Base-by-base conservation (phyloP, 1,139 yeast species). In the Taphrina wiesneri region DNA sequence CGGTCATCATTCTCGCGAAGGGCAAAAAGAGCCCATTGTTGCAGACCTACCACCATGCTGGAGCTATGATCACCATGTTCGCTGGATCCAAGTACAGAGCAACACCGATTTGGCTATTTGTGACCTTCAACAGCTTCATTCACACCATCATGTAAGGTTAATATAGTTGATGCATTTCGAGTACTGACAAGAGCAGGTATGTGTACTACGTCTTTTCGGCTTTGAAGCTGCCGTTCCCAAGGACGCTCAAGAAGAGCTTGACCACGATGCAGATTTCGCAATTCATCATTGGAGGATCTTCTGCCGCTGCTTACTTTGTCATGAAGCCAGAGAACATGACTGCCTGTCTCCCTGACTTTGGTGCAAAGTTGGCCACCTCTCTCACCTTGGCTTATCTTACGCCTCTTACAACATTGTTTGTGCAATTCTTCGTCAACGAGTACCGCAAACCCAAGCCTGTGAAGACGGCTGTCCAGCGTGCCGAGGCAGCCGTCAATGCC, bases 1-100 rank as follows among this genome's bases (percentile, higher is more conserved):
- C 92, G 5, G 75, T 83, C 53, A 84, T 87, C 71, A 87, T 87
- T 69, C 79, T 87, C 67, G 80, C 86, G 69, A 87, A 87, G 76
- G 92, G 92, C 56, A 81, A 83, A 74, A 88, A 86, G 47, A 83
- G 89, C 15, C 83, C 88, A 3, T 77, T 87, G 70, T 79, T 87
- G 72, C 92, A 87, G 76, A 85, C 89, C 69, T 87, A 87, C 76
- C 92, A 87, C 74, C 93, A 87, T 74, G 84, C 92, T 1, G 93
- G 92, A 46, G 93, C 93, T 60, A 87, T 87, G 87, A 79, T 87
- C 78, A 86, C 90, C 71, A 87, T 87, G 92, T 87, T 91, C 91
- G 84, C 88, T 1, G 93, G 92, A 2, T 83, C 86, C 67, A 78
- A 92, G 67, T 87, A 78, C 75, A 83, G 84, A 67, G 83, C 90